These are phyloP conservation scores for Botryobasidium botryosum DNA, from an alignment of 768 basidiomycete species.

Conservation along the genomic window DNA sequence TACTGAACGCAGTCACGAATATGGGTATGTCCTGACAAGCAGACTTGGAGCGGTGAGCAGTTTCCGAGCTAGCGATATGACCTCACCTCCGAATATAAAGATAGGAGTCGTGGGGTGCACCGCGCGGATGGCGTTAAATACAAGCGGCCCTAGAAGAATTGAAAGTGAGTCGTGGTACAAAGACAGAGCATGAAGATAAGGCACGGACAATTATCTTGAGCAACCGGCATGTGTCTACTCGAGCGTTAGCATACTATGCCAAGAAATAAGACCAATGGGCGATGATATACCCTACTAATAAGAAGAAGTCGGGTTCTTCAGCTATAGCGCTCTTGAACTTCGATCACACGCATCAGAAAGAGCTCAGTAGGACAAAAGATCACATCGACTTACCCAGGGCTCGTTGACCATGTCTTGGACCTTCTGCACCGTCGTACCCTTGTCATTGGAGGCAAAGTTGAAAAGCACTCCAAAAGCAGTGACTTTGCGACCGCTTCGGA, in stretches of 20 bases:
- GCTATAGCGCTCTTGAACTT: constrained; percentile 64
- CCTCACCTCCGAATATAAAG: constrained; percentile 56
- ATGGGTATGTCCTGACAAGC: constrained; percentile 43
- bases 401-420: constrained; percentile 67
- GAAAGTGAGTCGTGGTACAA: background rate
- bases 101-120: constrained; percentile 65
- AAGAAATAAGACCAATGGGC: background rate
- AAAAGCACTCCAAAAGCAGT: constrained; percentile 69
- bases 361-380: background rate
- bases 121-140: constrained; percentile 56
- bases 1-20: constrained; percentile 63
- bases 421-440: constrained; percentile 57
- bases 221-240: constrained; percentile 67
- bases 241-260: constrained; percentile 4
- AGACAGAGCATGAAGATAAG: background rate
- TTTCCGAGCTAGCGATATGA: background rate
- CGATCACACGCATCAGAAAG: background rate
- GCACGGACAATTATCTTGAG: constrained; percentile 42
- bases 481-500: constrained; percentile 41
- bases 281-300: constrained; percentile 42
- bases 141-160: constrained; percentile 38
- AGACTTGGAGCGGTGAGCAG: background rate
- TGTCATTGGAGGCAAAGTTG: constrained; percentile 54
- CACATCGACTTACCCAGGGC: constrained; percentile 34
- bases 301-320: constrained; percentile 70